Conservation (phyloP, 2,329 filamentous ascomycete species). For the Penicillium sp. region DNA sequence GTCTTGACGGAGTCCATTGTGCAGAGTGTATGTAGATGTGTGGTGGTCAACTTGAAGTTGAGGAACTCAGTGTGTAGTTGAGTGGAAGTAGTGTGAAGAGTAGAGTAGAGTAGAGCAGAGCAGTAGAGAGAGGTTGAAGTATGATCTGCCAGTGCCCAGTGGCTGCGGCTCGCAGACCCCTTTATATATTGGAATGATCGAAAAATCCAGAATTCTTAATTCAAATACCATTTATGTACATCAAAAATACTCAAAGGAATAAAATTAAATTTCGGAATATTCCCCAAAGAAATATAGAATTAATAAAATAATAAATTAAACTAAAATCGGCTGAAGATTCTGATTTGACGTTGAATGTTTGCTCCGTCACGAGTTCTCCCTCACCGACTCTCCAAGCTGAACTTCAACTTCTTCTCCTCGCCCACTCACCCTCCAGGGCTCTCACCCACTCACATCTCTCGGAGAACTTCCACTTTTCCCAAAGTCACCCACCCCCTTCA, state of each 20-base stretch:
- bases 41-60: neutral
- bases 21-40: neutral
- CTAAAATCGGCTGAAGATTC: neutral
- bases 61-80: neutral
- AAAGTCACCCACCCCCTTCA: slow-evolving; percentile 2
- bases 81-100: neutral
- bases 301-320: neutral
- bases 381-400: slow-evolving; percentile 21
- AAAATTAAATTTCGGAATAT: neutral
- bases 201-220: neutral
- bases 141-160: no score
- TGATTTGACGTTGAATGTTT: slow-evolving; percentile 16
- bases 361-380: slow-evolving; percentile 13
- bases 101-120: neutral
- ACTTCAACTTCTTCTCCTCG: neutral
- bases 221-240: neutral
- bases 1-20: slow-evolving; percentile 17
- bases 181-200: slow-evolving; percentile 14
- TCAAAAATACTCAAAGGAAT: neutral
- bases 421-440: neutral
- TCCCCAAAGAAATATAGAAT: neutral
- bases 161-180: slow-evolving; percentile 4
- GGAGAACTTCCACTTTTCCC: no score
- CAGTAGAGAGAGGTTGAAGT: neutral
- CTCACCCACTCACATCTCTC: neutral